Evolutionary conservation across 352 stramenopile species (phyloP), one percentile per base, ranked within the genome.

Genomic region (Globisporangium nodosum): DNA sequence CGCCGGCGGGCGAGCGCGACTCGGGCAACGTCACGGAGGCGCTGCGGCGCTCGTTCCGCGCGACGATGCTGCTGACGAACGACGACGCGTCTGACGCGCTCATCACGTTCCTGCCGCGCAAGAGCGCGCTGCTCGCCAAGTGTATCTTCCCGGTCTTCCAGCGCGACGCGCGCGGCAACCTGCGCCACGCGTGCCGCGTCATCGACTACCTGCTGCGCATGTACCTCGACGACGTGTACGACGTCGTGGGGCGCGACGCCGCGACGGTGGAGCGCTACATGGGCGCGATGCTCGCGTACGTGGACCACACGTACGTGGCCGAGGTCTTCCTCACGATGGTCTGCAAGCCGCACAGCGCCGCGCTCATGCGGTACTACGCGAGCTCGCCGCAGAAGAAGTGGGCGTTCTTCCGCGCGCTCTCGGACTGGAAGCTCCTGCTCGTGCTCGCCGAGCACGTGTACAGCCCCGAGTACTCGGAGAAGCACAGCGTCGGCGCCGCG

Each of bases 61-160:
- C 87, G 47, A 96, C 87, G 51, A 95, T 96, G 85, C 64, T 97
- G 63, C 70, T 97, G 50, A 89, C 88, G 45, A 94, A 85, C 65
- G 86, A 94, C 49, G 82, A 96, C 57, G 69, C 84, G 45, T 80
- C 77, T 20, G 87, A 96, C 49, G 68, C 75, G 60, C 68, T 96
- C 57, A 70, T 94, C 33, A 81, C 74, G 56, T 96, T 96, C 65
- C 68, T 97, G 9, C 67, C 68, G 37, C 81, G 86, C 65, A 94
- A 94, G 63, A 85, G 71, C 65, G 77, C 84, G 49, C 58, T 94
- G 33, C 70, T 97, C 3, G 82, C 84, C 37, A 78, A 76, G 52
- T 87, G 82, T 59, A 64, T 97, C 33, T 95, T 97, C 65, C 66
- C 73, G 40, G 81, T 90, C 11, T 92, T 94, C 64, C 71, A 92